Evolutionary conservation across 129 eudicot genomes (phyloP), one percentile per base, ranked within the genome.

Genomic region (Artemisia argyi): DNA sequence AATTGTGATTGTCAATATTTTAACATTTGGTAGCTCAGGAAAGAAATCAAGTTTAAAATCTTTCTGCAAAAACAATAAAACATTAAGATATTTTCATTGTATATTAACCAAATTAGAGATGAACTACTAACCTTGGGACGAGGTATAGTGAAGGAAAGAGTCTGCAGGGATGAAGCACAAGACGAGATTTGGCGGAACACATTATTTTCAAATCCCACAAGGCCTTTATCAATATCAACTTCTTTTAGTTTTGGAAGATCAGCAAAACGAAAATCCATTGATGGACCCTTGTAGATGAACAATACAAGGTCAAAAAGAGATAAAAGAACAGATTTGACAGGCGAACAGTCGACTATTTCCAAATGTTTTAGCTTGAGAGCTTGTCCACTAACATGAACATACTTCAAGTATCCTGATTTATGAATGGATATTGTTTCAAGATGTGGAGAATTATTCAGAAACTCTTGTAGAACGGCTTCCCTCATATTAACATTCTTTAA

Each of bases 181-280:
- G 77, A 42, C 11, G 80, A 49, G 15, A 83, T 57, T 61, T 42
- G 82, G 51, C 73, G 58, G 56, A 76, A 76, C 4, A 80, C 80
- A 26, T 76, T 72, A 17, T 67, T 73, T 26, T 67, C 70, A 46
- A 80, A 65, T n/a, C n/a, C n/a, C 13, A 74, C 67, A 54, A 52
- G 3, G 28, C 73, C 62, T 30, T 60, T 61, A 5, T 68, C 76
- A 35, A 84, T 73, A 11, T 71, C 73, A 24, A 80, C 28, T 60
- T 75, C 80, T 16, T 46, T 65, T 30, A 85, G 89, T 68, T 24
- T 47, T 3, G 86, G 86, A 35, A 85, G 81, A 70, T 78, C 67
- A 22, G 48, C 12, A 32, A 84, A 60, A 50, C 20, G 2, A 48
- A 84, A 72, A 17, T 71, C 19, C 1, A 77, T 71, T 22, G 15